phyloP scores from a whole-genome alignment of 352 stramenopile species.

The Peronospora farinosa region DNA sequence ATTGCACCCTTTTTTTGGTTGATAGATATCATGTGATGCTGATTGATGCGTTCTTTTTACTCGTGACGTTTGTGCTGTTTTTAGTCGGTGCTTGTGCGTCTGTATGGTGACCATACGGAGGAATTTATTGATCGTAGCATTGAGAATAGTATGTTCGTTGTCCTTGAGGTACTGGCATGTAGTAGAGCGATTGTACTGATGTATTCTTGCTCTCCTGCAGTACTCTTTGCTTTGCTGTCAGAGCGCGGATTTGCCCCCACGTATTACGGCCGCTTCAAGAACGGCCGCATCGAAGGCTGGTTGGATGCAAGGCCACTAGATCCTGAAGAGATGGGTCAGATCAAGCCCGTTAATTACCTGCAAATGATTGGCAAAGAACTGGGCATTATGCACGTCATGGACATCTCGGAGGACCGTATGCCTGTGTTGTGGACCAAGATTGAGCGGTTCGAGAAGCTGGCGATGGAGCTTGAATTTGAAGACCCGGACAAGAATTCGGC shows the following conservation, averaged over 20 bases:
- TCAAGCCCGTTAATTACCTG: slow-evolving; percentile 71
- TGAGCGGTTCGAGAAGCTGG: slow-evolving; percentile 75
- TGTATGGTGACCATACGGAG: slow-evolving; percentile 91
- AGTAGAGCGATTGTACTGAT: neutral
- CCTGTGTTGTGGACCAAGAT: slow-evolving; percentile 79
- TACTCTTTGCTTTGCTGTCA: slow-evolving; percentile 80
- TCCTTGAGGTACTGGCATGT: neutral
- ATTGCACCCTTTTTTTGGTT: neutral
- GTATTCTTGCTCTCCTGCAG: slow-evolving; percentile 28
- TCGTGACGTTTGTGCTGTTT: slow-evolving; percentile 1
- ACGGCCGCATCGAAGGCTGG: slow-evolving; percentile 89
- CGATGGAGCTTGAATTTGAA: slow-evolving; percentile 49
- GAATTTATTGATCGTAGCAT: slow-evolving; percentile 88
- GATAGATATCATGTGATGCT: neutral
- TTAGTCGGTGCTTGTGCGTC: slow-evolving; percentile 82
- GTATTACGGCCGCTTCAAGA: slow-evolving; percentile 88
- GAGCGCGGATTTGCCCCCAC: slow-evolving; percentile 79
- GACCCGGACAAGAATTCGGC: slow-evolving; percentile 53
- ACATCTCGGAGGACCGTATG: slow-evolving; percentile 53
- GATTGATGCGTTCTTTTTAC: neutral
- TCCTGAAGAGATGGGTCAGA: slow-evolving; percentile 83
- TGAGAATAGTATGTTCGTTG: slow-evolving; percentile 76
- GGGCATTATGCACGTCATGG: slow-evolving; percentile 82
- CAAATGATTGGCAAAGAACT: slow-evolving; percentile 85
- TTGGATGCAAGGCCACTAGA: slow-evolving; percentile 76